Evolutionary conservation across 352 stramenopile genomes (phyloP).

Genomic region (Pythium pyrilobum): DNA sequence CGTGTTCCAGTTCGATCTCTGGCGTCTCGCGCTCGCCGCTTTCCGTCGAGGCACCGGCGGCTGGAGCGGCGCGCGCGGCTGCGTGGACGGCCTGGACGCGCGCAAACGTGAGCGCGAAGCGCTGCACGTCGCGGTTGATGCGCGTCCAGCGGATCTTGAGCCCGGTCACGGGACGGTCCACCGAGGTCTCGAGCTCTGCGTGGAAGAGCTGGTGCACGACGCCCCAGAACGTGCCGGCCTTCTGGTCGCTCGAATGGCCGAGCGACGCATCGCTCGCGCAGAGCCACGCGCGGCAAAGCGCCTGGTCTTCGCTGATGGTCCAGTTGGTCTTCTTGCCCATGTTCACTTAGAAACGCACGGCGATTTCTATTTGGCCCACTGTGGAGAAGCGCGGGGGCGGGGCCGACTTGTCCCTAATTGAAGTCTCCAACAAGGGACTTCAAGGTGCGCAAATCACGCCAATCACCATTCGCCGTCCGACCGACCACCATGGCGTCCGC

Average conservation of each 20-base stretch:
- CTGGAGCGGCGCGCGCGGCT: neutral
- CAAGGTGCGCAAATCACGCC: constrained; percentile 2
- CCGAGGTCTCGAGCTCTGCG: constrained; percentile 43
- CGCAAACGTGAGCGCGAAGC: constrained; percentile 49
- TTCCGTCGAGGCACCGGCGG: neutral
- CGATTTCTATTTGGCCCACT: constrained; percentile 27
- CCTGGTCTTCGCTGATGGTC: constrained; percentile 51
- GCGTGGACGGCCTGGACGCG: constrained; percentile 36
- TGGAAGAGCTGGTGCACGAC: constrained; percentile 65
- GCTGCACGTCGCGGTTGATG: constrained; percentile 76
- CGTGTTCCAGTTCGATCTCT: constrained; percentile 18
- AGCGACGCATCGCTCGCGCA: constrained; percentile 43
- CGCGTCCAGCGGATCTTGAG: constrained; percentile 81
- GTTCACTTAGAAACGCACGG: constrained; percentile 51
- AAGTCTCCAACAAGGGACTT: constrained; percentile 11
- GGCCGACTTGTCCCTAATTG: neutral
- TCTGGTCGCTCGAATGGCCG: constrained; percentile 32
- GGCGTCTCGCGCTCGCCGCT: constrained; percentile 1
- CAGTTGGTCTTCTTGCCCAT: constrained; percentile 86
- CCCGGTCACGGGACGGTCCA: constrained; percentile 60
- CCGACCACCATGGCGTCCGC: neutral
- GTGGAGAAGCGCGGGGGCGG: too few relatives aligned
- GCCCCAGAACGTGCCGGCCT: constrained; percentile 61
- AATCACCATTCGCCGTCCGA: too few relatives aligned
- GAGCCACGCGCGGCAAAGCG: constrained; percentile 67